These are phyloP conservation scores for Microcyclospora pomicola DNA, from an alignment of 2,329 filamentous ascomycete species.

Conservation along the genomic window DNA sequence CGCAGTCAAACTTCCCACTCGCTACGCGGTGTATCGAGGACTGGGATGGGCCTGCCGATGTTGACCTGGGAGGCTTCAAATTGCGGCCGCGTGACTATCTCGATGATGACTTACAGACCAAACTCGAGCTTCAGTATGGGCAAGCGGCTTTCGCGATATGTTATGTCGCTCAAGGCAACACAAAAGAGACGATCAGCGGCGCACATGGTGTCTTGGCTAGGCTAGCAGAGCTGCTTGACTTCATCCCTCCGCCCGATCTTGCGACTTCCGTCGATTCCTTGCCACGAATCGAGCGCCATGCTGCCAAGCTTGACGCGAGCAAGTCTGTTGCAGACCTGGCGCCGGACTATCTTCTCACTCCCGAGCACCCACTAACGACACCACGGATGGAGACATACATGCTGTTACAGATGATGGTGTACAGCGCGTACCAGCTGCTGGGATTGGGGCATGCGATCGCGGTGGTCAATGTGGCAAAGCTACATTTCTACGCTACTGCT, in stretches of 20 bases:
- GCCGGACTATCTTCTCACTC: conserved; percentile 37
- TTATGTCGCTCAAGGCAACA: conserved; percentile 50
- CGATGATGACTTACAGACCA: conserved; percentile 44
- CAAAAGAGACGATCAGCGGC: conserved; percentile 43
- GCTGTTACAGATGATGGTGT: conserved; percentile 49
- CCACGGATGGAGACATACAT: conserved; percentile 43
- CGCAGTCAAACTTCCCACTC: conserved; percentile 46
- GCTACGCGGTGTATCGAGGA: conserved; percentile 51
- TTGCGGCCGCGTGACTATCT: conserved; percentile 37
- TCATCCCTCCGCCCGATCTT: conserved; percentile 41
- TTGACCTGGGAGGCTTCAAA: conserved; percentile 46
- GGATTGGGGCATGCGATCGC: conserved; percentile 29
- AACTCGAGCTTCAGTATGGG: conserved; percentile 51
- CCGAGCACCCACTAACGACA: conserved; percentile 51
- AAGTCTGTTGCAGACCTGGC: conserved; percentile 20
- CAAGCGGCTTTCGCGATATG: conserved; percentile 53
- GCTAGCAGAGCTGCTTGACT: conserved; percentile 46
- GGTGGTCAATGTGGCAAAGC: conserved; percentile 36
- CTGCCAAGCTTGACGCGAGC: conserved; percentile 21
- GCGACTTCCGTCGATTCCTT: conserved; percentile 28
- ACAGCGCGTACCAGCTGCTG: conserved; percentile 32
- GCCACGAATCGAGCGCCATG: conserved; percentile 27
- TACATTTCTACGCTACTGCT: conserved; percentile 49
- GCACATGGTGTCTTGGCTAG: conserved; percentile 48
- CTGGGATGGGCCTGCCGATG: conserved; percentile 60